These are phyloP conservation scores for Fusarium sp. DNA, from an alignment of 2,329 filamentous ascomycete species.

Conservation along the genomic window DNA sequence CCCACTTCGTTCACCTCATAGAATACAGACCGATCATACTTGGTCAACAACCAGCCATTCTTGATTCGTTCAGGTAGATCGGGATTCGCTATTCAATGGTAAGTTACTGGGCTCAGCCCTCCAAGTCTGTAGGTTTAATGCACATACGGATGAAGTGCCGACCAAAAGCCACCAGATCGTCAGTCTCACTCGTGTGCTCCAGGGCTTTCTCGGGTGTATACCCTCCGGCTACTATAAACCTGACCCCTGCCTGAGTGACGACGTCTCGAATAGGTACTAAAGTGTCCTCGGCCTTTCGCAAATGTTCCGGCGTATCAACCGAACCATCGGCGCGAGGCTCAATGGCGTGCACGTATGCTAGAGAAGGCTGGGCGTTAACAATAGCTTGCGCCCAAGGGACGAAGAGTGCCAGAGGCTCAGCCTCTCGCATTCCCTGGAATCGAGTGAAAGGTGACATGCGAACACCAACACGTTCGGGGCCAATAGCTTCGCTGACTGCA, in stretches of 20 bases:
- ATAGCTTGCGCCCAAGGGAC: conserved; percentile 73
- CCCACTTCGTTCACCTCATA: conserved; percentile 32
- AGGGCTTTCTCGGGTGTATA: conserved; percentile 50
- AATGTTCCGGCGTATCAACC: conserved; percentile 51
- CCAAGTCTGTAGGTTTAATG: accelerated
- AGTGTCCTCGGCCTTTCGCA: conserved; percentile 52
- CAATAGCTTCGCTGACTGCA: conserved; percentile 60
- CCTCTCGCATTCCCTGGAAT: conserved; percentile 76
- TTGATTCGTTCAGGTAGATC: conserved; percentile 38
- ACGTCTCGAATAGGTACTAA: conserved; percentile 53
- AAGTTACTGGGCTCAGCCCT: background rate
- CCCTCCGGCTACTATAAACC: conserved; percentile 55
- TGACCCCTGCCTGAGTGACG: conserved; percentile 45
- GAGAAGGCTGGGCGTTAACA: conserved; percentile 64
- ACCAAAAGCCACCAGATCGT: conserved; percentile 54
- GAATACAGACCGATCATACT: conserved; percentile 37
- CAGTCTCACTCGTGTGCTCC: conserved; percentile 49
- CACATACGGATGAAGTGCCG: conserved; percentile 49
- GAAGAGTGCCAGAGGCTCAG: conserved; percentile 61
- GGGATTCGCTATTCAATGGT: conserved; percentile 31
- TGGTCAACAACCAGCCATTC: conserved; percentile 37
- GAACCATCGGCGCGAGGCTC: conserved; percentile 68
- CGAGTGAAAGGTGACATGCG: conserved; percentile 72
- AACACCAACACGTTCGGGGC: conserved; percentile 68
- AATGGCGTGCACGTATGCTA: conserved; percentile 75